Percentiles rank a stretch among this genome's conserved stretches.
phyloP scores from a whole-genome alignment of 495 filamentous ascomycete genomes.

The Aspergillus avenaceus region DNA sequence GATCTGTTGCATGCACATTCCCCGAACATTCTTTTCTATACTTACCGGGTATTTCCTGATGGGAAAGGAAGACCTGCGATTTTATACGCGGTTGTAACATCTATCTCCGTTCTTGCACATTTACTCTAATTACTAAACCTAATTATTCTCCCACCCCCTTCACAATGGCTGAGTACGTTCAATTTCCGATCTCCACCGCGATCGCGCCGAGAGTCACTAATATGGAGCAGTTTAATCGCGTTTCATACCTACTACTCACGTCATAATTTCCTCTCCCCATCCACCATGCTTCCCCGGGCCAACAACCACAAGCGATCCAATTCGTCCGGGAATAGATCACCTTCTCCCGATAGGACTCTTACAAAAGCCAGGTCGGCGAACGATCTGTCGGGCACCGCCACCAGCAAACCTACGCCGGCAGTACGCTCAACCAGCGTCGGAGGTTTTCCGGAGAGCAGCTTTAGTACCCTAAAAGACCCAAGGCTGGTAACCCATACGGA shows the following conservation, averaged over 20 bases:
- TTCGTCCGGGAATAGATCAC: slow-evolving; percentile 37
- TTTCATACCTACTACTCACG: slow-evolving; percentile 40
- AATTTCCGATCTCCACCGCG: neutral
- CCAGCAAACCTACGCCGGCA: slow-evolving; percentile 16
- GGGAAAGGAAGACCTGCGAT: slow-evolving; percentile 4
- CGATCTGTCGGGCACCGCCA: slow-evolving; percentile 30
- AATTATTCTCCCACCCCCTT: slow-evolving; percentile 18
- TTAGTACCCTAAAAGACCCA: slow-evolving; percentile 51
- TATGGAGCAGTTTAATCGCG: slow-evolving; percentile 34
- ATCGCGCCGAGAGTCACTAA: slow-evolving; percentile 5
- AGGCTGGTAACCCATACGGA: slow-evolving; percentile 34
- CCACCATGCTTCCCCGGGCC: slow-evolving; percentile 42
- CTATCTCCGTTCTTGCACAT: slow-evolving; percentile 3
- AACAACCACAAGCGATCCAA: slow-evolving; percentile 38
- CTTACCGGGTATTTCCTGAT: slow-evolving; percentile 7
- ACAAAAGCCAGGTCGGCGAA: slow-evolving; percentile 44
- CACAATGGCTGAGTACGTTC: slow-evolving; percentile 46
- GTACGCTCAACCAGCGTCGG: slow-evolving; percentile 26
- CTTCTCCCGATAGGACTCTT: slow-evolving; percentile 37
- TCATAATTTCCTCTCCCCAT: slow-evolving; percentile 35
- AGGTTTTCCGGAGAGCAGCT: slow-evolving; percentile 32
- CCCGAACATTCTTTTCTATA: slow-evolving; percentile 5
- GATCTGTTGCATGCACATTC: slow-evolving; percentile 2
- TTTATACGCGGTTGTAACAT: slow-evolving; percentile 15
- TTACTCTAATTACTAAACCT: neutral